Conservation (phyloP, 2,329 filamentous ascomycete species). For the Fusarium drepaniforme region DNA sequence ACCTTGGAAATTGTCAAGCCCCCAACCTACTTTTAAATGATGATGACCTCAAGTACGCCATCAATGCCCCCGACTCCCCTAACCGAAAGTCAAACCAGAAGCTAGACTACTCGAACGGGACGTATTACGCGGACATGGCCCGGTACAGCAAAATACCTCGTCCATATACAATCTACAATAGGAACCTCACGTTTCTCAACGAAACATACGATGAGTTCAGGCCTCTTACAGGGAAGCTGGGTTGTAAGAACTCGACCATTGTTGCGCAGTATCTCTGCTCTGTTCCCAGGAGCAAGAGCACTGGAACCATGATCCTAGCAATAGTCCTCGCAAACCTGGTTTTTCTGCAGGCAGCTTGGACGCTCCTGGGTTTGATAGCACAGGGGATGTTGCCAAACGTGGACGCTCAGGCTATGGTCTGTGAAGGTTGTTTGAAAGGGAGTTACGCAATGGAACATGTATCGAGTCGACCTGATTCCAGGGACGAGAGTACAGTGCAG, state of each 20-base stretch:
- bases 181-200: constrained; percentile 8
- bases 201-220: constrained; percentile 13
- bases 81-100: constrained; percentile 9
- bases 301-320: constrained; percentile 18
- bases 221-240: neutral
- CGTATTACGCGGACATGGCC: neutral
- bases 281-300: constrained; percentile 23
- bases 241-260: constrained; percentile 5
- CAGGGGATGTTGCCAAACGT: constrained; percentile 7
- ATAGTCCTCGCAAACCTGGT: constrained; percentile 27
- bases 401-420: neutral
- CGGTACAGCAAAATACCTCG: constrained; percentile 14
- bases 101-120: neutral
- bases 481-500: neutral
- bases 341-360: constrained; percentile 32
- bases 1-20: constrained; percentile 12
- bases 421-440: constrained; percentile 4
- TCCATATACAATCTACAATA: neutral
- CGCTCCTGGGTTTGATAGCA: constrained; percentile 10
- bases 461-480: neutral
- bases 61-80: constrained; percentile 11
- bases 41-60: constrained; percentile 19
- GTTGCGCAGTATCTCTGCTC: constrained; percentile 29
- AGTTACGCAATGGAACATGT: neutral
- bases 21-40: constrained; percentile 12